Base-by-base conservation (phyloP, 176 grass and related monocot species). In the Phyllostachys edulis region DNA sequence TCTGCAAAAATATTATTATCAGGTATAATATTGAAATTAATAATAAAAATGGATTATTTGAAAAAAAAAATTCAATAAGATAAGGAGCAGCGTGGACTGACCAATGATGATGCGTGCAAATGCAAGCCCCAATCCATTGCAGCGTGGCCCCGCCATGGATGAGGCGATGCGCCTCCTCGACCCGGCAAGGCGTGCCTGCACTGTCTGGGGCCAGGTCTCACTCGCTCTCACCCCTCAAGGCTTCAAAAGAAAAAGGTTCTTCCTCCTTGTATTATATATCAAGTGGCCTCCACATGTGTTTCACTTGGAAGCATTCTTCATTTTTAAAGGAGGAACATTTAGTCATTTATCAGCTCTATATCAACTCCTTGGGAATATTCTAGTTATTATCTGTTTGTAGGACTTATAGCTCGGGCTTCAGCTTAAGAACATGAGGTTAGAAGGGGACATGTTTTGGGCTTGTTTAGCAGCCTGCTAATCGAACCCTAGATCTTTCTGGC, bases 121-220 rank as follows among this genome's bases (percentile, higher is more conserved):
- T 5, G 29, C 54, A 27, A 37, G 40, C 54, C 27, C 20, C 50
- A 69, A 71, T 81, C 88, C 6, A 71, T 64, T 70, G 36, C 62
- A 85, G 76, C 51, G 49, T 4, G 24, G 40, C n/a, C 59, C 79
- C 71, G 16, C 61, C n/a, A 77, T 77, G 71, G 77, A 82, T 46
- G 37, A 69, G 63, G 70, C 21, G 41, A 76, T 77, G 88, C 20
- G 64, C 71, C 78, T 71, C 72, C 64, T 47, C 64, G 57, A 44
- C 45, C 88, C 56, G 83, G 64, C 88, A 86, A 77, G 63, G 77
- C 52, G 82, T 89, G 77, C 82, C 82, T 81, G 54, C 82, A 63
- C 52, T 60, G 4, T 60, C 9, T 5, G 40, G 66, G 29, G 29
- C 29, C 29, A 29, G 9, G 5, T 20, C 71, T 23, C 66, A 0